These are phyloP conservation scores for Coleophoma crateriformis DNA, from an alignment of 2,329 filamentous ascomycete species.

Conservation along the genomic window DNA sequence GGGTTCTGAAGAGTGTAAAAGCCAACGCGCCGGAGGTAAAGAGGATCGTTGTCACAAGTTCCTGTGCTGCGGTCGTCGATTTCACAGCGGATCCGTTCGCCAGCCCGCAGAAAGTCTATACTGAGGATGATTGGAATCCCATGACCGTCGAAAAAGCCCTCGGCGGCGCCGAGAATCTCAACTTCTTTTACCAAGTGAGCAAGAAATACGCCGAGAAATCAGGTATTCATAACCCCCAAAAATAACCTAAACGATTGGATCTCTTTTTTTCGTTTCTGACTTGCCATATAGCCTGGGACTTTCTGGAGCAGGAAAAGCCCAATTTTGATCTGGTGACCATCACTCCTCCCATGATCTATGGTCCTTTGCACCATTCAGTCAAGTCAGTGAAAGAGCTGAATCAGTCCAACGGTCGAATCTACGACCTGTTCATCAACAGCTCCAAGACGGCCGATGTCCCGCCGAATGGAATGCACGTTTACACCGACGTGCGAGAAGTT, in stretches of 20 bases:
- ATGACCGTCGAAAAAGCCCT: conserved; percentile 39
- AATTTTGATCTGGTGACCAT: conserved; percentile 55
- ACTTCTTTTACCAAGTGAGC: conserved; percentile 41
- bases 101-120: conserved; percentile 30
- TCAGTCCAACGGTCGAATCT: conserved; percentile 59
- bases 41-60: conserved; percentile 56
- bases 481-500: conserved; percentile 48
- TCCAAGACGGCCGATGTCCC: conserved; percentile 46
- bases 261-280: background rate
- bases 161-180: conserved; percentile 16
- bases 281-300: conserved; percentile 52
- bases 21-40: conserved; percentile 54
- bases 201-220: conserved; percentile 63
- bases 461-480: conserved; percentile 36
- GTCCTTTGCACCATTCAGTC: conserved; percentile 57
- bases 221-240: conserved; percentile 7
- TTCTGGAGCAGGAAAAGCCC: conserved; percentile 44
- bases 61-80: conserved; percentile 23
- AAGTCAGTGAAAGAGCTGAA: conserved; percentile 57
- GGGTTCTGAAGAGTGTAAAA: conserved; percentile 67
- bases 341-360: conserved; percentile 55
- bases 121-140: conserved; percentile 48
- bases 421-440: conserved; percentile 41
- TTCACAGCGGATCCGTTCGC: conserved; percentile 27
- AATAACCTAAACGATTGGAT: background rate